Evolutionary conservation across 208 protist species (phyloP), one percentile per base, ranked within the genome.

Genomic region (Trypanosoma theileri): DNA sequence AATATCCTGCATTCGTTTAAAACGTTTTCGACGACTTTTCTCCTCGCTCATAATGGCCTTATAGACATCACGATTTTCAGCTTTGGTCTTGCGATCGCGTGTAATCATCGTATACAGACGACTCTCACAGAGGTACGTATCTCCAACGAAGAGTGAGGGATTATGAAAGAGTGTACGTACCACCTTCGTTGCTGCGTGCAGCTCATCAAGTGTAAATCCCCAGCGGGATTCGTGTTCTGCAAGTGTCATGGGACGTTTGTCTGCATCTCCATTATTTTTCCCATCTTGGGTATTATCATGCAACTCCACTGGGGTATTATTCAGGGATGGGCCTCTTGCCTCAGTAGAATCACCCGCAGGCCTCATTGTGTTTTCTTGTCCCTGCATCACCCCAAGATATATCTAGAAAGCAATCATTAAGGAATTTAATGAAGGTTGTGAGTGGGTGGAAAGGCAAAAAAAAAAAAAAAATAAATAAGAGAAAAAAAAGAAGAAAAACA

Each of bases 81-180:
- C 83, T 54, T 94, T 95, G 24, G 73, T 87, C 57, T 89, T 80
- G 62, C 84, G 92, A 54, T 89, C 85, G 53, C 92, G 89, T 3
- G 85, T 94, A 75, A 97, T 97, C 89, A 94, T 95, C 8, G 86
- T 94, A 80, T 94, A 95, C 48, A 97, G 85, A 26, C 92, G 85
- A 54, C 85, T 94, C 62, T 93, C 89, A 22, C 73, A 67, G 8
- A 97, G 80, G 63, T 92, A 89, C 3, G 80, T 74, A 65, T 95
- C 89, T 26, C 86, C 82, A 26, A 95, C 75, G 66, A 91, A 97
- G 48, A 97, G 77, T 17, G 79, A 65, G 24, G 92, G 92, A 63
- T 95, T 80, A 46, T 65, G 66, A 63, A 91, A 92, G 21, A 97
- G 83, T 8, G 73, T 82, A 26, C 79, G 77, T 40, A 97, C 88